These are phyloP conservation scores for Pseudocercospora macadamiae DNA, from an alignment of 2,329 filamentous ascomycete species.

Conservation along the genomic window DNA sequence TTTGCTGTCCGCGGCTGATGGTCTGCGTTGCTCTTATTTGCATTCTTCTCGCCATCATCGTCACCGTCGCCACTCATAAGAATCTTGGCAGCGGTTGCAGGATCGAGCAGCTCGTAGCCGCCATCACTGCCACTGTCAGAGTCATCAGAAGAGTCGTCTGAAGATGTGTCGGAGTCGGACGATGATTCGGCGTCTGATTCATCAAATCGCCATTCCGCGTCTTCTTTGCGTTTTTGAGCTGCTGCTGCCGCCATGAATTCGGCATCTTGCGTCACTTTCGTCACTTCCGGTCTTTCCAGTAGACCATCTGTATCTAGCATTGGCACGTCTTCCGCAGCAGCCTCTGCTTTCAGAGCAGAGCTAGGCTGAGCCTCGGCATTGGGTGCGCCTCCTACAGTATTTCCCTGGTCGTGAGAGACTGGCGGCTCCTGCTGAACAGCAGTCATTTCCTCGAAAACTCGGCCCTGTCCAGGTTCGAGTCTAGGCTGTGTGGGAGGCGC, in stretches of 20 bases:
- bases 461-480: slow-evolving; percentile 13
- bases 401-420: neutral
- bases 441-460: slow-evolving; percentile 24
- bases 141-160: slow-evolving; percentile 50
- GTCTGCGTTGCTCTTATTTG: slow-evolving; percentile 45
- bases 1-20: slow-evolving; percentile 75
- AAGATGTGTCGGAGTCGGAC: slow-evolving; percentile 51
- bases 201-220: slow-evolving; percentile 80
- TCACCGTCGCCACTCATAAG: slow-evolving; percentile 82
- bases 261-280: slow-evolving; percentile 39
- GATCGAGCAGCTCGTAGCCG: slow-evolving; percentile 72
- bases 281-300: slow-evolving; percentile 29
- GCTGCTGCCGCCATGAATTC: slow-evolving; percentile 51
- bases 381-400: neutral
- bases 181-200: slow-evolving; percentile 64
- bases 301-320: slow-evolving; percentile 13
- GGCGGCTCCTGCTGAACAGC: slow-evolving; percentile 16
- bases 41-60: slow-evolving; percentile 71
- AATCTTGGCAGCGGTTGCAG: slow-evolving; percentile 81
- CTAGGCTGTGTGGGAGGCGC: slow-evolving; percentile 10
- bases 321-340: slow-evolving; percentile 5
- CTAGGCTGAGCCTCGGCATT: neutral
- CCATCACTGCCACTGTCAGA: slow-evolving; percentile 57
- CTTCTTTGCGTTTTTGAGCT: slow-evolving; percentile 52
- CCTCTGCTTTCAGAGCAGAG: neutral